phyloP scores from a whole-genome alignment of 768 basidiomycete genomes.

The Lentinula sp. region DNA sequence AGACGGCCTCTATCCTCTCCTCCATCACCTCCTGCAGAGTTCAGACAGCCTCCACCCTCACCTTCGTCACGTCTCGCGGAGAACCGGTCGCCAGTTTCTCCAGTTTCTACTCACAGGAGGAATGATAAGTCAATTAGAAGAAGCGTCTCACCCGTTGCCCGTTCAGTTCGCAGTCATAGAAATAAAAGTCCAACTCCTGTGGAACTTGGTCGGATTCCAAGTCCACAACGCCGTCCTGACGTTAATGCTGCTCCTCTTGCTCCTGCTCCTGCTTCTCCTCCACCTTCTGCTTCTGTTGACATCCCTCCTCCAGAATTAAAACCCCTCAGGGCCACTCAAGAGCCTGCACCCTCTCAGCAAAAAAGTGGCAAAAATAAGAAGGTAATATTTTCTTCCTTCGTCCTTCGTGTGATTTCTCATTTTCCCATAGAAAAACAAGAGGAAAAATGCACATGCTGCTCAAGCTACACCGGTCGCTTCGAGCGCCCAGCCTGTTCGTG shows the following conservation, averaged over 20 bases:
- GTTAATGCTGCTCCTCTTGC: slow-evolving; percentile 27
- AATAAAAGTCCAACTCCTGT: slow-evolving; percentile 44
- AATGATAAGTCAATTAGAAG: slow-evolving; percentile 30
- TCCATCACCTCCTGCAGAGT: slow-evolving; percentile 12
- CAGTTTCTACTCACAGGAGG: slow-evolving; percentile 33
- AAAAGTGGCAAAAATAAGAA: slow-evolving; percentile 1
- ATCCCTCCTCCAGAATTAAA: not conserved
- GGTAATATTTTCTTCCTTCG: not conserved
- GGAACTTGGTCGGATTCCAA: slow-evolving; percentile 36
- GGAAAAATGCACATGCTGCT: not conserved
- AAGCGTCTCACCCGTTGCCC: slow-evolving; percentile 48
- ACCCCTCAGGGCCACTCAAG: slow-evolving; percentile 29
- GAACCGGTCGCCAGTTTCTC: slow-evolving; percentile 26
- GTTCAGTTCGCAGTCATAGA: slow-evolving; percentile 40
- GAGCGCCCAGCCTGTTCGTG: slow-evolving; percentile 4
- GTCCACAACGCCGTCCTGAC: slow-evolving; percentile 15
- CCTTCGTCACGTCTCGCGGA: slow-evolving; percentile 15
- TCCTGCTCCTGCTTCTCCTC: slow-evolving; percentile 40
- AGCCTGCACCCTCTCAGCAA: not conserved
- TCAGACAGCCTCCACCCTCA: slow-evolving; percentile 18
- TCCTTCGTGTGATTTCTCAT: not conserved
- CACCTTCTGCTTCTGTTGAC: slow-evolving; percentile 60
- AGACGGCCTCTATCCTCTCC: slow-evolving; percentile 19
- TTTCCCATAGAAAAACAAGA: not conserved
- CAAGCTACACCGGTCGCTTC: slow-evolving; percentile 7